These are phyloP conservation scores for Pichia sp. DNA, from an alignment of 1,139 yeast genomes.

Conservation along the genomic window DNA sequence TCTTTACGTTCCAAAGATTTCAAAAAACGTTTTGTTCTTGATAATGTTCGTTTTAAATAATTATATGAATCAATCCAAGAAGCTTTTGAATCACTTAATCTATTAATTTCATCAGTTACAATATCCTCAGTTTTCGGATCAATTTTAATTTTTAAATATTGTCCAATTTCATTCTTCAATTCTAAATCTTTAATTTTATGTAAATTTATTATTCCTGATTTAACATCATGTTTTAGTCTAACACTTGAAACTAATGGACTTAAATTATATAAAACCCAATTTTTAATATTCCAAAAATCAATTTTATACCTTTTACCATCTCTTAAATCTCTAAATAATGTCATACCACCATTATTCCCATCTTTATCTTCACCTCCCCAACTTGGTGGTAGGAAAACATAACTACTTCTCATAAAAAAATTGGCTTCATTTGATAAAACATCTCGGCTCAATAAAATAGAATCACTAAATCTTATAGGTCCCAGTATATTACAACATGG, in stretches of 20 bases:
- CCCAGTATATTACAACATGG: conserved; percentile 85
- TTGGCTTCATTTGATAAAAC: conserved; percentile 75
- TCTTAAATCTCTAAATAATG: conserved; percentile 53
- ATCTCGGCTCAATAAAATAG: conserved; percentile 66
- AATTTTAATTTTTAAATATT: conserved; percentile 12
- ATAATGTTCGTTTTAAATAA: conserved; percentile 58
- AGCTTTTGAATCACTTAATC: conserved; percentile 20
- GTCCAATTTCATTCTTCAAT: conserved; percentile 18
- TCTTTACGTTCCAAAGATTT: conserved; percentile 51
- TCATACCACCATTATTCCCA: conserved; percentile 39
- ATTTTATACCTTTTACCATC: conserved; percentile 41
- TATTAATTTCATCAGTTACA: conserved; percentile 13
- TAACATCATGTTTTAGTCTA: conserved; percentile 10
- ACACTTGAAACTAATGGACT: conserved; percentile 56
- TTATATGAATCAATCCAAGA: conserved; percentile 58
- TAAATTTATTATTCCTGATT: conserved; percentile 4
- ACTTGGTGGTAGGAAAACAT: conserved; percentile 73
- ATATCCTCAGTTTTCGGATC: conserved; percentile 19
- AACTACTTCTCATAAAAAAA: conserved; percentile 84
- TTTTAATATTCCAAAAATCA: conserved; percentile 73
- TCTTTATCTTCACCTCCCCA: conserved; percentile 16
- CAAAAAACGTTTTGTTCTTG: conserved; percentile 52
- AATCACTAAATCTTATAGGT: conserved; percentile 77
- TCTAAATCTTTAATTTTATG: conserved; percentile 3
- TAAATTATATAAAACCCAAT: conserved; percentile 71